A percentile compares a stretch with the other conserved stretches of the same genome.
Conservation (phyloP, 768 basidiomycete genomes). For the Lentinula guzmanii region DNA sequence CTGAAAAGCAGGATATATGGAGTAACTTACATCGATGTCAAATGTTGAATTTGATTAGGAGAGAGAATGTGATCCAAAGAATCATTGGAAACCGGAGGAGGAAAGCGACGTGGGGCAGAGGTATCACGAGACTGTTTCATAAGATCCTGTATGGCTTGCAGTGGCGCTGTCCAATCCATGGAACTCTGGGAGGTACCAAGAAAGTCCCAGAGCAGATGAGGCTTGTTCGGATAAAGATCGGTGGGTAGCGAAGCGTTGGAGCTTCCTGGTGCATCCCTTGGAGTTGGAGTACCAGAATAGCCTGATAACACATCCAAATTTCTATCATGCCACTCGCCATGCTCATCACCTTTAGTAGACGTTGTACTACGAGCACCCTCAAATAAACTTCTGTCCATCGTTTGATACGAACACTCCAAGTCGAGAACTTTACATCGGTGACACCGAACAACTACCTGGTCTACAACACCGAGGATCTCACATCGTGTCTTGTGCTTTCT, state of each 20-base stretch:
- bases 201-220: slow-evolving; percentile 27
- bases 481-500: slow-evolving; percentile 39
- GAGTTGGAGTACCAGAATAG: neutral
- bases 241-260: neutral
- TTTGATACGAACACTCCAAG: slow-evolving; percentile 34
- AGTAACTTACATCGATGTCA: slow-evolving; percentile 24
- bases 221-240: slow-evolving; percentile 5
- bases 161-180: slow-evolving; percentile 31
- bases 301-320: neutral
- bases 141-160: slow-evolving; percentile 34
- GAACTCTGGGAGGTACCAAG: slow-evolving; percentile 25
- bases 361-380: neutral
- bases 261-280: slow-evolving; percentile 1
- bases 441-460: slow-evolving; percentile 22
- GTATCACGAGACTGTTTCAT: slow-evolving; percentile 14
- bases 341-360: neutral
- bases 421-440: slow-evolving; percentile 35
- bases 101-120: slow-evolving; percentile 9
- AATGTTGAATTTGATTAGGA: slow-evolving; percentile 22
- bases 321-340: neutral
- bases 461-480: slow-evolving; percentile 32
- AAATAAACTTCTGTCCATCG: slow-evolving; percentile 10
- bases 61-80: slow-evolving; percentile 22
- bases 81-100: slow-evolving; percentile 18
- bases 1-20: neutral